Percentiles rank a stretch among this genome's conserved stretches.
Conservation (phyloP, 495 filamentous ascomycete genomes). For the Hapsidospora chrysogenum region DNA sequence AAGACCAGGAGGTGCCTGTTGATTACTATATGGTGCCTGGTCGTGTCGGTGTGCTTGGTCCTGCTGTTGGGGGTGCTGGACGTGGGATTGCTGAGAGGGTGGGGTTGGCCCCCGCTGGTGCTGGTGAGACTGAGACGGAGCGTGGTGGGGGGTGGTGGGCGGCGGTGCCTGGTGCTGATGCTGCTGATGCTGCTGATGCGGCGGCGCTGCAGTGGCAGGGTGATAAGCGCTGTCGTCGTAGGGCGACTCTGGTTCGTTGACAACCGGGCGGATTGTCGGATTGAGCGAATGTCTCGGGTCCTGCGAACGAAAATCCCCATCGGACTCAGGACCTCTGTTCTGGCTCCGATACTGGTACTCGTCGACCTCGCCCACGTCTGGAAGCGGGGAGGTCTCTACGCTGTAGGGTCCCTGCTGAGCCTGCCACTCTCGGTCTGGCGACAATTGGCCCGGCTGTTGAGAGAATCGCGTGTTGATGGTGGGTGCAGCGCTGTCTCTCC, state of each 20-base stretch:
- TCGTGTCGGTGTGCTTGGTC: slow-evolving; percentile 6
- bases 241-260: slow-evolving; percentile 17
- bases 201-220: too few relatives aligned
- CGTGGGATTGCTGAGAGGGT: slow-evolving; percentile 8
- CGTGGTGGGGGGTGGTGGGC: slow-evolving; percentile 8
- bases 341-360: slow-evolving; percentile 18
- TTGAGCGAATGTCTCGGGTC: too few relatives aligned
- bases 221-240: slow-evolving; percentile 21
- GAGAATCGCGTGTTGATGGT: slow-evolving; percentile 22
- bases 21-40: slow-evolving; percentile 1
- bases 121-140: slow-evolving; percentile 15
- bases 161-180: background rate
- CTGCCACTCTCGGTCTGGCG: slow-evolving; percentile 19
- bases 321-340: too few relatives aligned
- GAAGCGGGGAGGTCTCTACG: slow-evolving; percentile 19
- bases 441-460: slow-evolving; percentile 13
- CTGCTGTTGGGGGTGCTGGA: slow-evolving; percentile 11
- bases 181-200: slow-evolving; percentile 23
- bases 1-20: background rate
- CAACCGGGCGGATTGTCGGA: slow-evolving; percentile 24
- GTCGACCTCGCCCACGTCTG: slow-evolving; percentile 23
- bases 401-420: slow-evolving; percentile 9
- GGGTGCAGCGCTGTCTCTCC: slow-evolving; percentile 25
- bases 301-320: too few relatives aligned
- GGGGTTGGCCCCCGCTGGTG: slow-evolving; percentile 8